Base-by-base conservation (phyloP, 768 basidiomycete species). In the Lyophyllum shimeji region DNA sequence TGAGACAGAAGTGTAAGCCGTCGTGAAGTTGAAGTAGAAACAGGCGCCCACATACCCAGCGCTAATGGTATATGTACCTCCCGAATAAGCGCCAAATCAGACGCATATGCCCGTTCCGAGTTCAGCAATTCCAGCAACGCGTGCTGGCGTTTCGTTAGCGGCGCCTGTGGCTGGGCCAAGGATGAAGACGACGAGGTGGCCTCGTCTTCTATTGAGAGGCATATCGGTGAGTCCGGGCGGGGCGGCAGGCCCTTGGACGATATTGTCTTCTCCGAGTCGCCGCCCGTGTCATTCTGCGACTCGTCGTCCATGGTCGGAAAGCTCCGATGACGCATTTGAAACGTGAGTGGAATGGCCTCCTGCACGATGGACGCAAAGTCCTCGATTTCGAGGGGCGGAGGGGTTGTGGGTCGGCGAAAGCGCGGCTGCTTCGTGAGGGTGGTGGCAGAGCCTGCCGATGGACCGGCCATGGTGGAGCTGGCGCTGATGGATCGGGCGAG, bases 31-130 rank as follows among this genome's bases (percentile, higher is more conserved):
- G 9, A 29, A 24, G 39, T 42, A 4, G 7, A 31, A 45, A 55
- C 31, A 27, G 17, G 40, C 24, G 33, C 43, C 25, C 39, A 77
- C 80, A 59, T 72, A 83, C 91, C 90, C 63, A 87, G 74, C 45
- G 90, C 91, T 50, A 91, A 71, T 6, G 90, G 90, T 39, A 93
- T 85, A 62, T 93, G 86, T 23, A 93, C 79, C 57, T 89, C 86
- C 51, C 86, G 79, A 59, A 93, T 84, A 52, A 93, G 75, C 15
- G 86, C 86, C 24, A 94, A 76, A 75, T 93, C 92, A n/a, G 84
- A 85, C 12, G 91, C 86, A 69, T 93, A 93, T 1, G 89, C 87
- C 24, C 88, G 77, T 65, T 94, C 91, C 20, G 89, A 89, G 11
- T 86, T 83, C 44, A 93, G 78, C 24, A 94, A 71, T 60, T 94